Evolutionary conservation across 2,329 filamentous ascomycete species (phyloP), one percentile per base, ranked within the genome.

Genomic region (Zymoseptoria passerinii): DNA sequence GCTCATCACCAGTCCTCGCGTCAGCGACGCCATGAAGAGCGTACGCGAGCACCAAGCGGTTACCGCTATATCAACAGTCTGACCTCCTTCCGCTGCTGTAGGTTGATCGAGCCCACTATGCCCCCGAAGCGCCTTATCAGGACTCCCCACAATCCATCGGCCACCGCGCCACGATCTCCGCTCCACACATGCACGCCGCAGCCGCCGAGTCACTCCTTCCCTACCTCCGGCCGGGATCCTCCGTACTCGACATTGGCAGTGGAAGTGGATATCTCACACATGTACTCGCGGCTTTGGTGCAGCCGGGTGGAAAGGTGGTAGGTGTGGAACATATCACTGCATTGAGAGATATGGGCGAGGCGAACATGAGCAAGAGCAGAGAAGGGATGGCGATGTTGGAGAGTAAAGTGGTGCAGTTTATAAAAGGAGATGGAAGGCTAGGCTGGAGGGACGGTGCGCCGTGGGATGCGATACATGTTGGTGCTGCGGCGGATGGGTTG

Each of bases 391-490:
- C 71, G 9, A 74, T 95, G 56, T 73, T 96, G 13, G 79, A 80
- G 1, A 76, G 73, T 0, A 88, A 86, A 0, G 81, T 79, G 67
- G 82, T 92, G 49, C 77, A 78, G 58, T 95, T 95, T 69, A 79
- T 92, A 1, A 79, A 84, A 0, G 91, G 85, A 0, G 92, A 96
- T 75, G 78, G 78, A 10, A 66, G 78, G 61, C 69, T 72, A 56
- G 78, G 78, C 2, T 80, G 73, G 72, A 58, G 54, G 28, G 75
- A 77, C 10, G 79, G 75, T 61, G 75, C 73, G 28, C 75, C 84
- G 0, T 99, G 92, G 80, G 90, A 97, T 79, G 92, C 89, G 2
- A 97, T 99, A 60, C 94, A 97, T 71, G 94, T 97, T 2, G 94
- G 94, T 0, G 94, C 94, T 0, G 89, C 90, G 7, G 92, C 92